Base-by-base conservation (phyloP, 2,329 filamentous ascomycete genomes). In the Xylariaceae sp. region DNA sequence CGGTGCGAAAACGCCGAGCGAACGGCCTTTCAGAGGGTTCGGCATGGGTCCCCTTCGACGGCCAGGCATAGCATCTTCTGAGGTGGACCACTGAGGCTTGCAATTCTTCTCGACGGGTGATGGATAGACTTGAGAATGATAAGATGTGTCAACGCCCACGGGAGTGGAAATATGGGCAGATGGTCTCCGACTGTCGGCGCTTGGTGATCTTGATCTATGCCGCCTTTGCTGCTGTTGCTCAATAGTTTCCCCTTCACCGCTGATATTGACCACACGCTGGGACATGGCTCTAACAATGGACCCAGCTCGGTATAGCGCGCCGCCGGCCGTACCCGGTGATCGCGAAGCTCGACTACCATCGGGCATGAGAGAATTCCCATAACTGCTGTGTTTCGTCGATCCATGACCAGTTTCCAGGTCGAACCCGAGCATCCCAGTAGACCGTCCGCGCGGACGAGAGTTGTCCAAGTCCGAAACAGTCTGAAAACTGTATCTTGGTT, bases 261-360 rank as follows among this genome's bases (percentile, higher is more conserved):
- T 96, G 66, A 99, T 84, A 70, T 98, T 98, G 69, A 99, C 95
- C 53, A 99, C 93, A 78, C 95, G 91, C 76, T 97, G 93, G 29
- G 96, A 98, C 86, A 99, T 96, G 59, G 86, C 86, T 62, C 89
- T 84, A 74, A 93, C 85, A 65, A 92, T 90, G 7, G 89, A 90
- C 44, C 89, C 85, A 58, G 89, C 89, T 64, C 86, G 81, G 20
- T 82, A 84, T 50, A 93, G 73, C 18, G 89, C 88, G 21, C 83
- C 83, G 10, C 83, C 83, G 10, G 84, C 81, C 7, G 83, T 81
- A 18, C 87, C 87, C 2, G 84, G 79, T 1, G 88, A 86, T 40
- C 87, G 78, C 43, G 88, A 89, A 44, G 81, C 77, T 50, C 80
- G 78, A 56, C 75, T 73, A 20, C 79, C 79, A 19, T 74, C 77